Percentiles rank a stretch among this genome's conserved stretches.
phyloP scores from a whole-genome alignment of 2,329 filamentous ascomycete species.

The Aureobasidium sp. region DNA sequence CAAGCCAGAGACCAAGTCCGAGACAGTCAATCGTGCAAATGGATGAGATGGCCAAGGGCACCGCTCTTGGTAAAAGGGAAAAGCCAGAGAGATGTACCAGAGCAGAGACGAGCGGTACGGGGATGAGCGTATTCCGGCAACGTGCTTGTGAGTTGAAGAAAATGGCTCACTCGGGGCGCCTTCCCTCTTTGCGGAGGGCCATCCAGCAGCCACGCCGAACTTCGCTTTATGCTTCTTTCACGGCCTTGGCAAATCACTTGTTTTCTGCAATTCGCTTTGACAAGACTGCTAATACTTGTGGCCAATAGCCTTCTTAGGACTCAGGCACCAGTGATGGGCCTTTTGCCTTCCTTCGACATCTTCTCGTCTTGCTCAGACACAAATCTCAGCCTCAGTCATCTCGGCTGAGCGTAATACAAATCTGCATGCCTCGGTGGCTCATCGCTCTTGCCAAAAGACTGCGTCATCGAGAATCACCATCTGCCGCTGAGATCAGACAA shows the following conservation, averaged over 20 bases:
- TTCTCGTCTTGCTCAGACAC: background rate
- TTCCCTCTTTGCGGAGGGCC: slow-evolving; percentile 1
- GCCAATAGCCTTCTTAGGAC: background rate
- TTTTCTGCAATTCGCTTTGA: too few relatives aligned
- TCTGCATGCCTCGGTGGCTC: background rate
- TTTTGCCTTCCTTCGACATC: background rate
- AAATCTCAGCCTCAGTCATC: background rate
- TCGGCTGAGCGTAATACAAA: background rate
- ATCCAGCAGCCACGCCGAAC: background rate
- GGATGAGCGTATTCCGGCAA: slow-evolving; percentile 1
- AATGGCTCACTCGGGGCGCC: background rate
- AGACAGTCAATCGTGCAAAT: background rate
- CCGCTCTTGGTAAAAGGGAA: background rate
- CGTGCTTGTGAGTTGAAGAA: slow-evolving; percentile 4
- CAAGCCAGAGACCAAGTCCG: slow-evolving; percentile 1
- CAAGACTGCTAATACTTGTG: too few relatives aligned
- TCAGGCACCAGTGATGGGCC: background rate
- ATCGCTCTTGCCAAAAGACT: background rate
- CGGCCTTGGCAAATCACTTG: too few relatives aligned
- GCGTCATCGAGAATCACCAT: slow-evolving; percentile 3
- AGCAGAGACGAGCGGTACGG: slow-evolving; percentile 9
- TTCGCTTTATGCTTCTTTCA: slow-evolving; percentile 1
- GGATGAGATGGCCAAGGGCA: background rate
- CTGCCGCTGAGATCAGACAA: background rate
- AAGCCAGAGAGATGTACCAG: background rate